Percentiles rank a stretch among this genome's conserved stretches.
Conservation (phyloP, 2,329 filamentous ascomycete genomes). For the Neospermospora avenae region DNA sequence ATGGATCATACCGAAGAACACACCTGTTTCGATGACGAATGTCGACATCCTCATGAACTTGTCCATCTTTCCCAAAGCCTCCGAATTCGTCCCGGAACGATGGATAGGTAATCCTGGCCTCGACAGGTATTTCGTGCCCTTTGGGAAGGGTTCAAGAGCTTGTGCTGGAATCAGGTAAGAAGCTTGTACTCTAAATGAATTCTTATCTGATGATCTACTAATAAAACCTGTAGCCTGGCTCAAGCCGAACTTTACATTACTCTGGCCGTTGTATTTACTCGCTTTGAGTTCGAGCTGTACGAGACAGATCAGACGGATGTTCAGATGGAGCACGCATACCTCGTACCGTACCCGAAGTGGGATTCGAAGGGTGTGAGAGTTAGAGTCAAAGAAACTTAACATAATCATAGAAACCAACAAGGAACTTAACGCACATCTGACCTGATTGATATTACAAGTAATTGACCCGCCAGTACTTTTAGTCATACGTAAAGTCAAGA, state of each 20-base stretch:
- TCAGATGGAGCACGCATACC: slow-evolving; percentile 15
- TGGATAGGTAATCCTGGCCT: slow-evolving; percentile 30
- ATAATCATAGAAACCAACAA: background rate
- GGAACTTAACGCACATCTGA: no score
- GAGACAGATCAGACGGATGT: slow-evolving; percentile 18
- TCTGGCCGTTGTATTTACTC: slow-evolving; percentile 13
- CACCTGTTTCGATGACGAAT: slow-evolving; percentile 39
- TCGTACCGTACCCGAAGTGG: slow-evolving; percentile 17
- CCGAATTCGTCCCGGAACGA: slow-evolving; percentile 15
- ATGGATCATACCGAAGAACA: slow-evolving; percentile 29
- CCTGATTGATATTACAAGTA: no score
- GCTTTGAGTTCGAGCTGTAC: slow-evolving; percentile 15
- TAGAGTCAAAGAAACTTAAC: slow-evolving; percentile 1
- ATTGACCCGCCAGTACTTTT: no score
- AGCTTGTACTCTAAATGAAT: background rate
- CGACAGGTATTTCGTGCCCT: slow-evolving; percentile 38
- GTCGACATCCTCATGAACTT: slow-evolving; percentile 10
- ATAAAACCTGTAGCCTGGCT: slow-evolving; percentile 5
- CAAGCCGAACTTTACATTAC: slow-evolving; percentile 11
- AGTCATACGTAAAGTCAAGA: no score
- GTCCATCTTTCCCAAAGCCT: slow-evolving; percentile 10
- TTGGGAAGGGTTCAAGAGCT: slow-evolving; percentile 15
- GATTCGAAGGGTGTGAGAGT: slow-evolving; percentile 19
- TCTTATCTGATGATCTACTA: background rate
- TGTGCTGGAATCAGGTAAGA: slow-evolving; percentile 21